These are phyloP conservation scores for Tremella mesenterica DNA, from an alignment of 768 basidiomycete species.

Conservation along the genomic window DNA sequence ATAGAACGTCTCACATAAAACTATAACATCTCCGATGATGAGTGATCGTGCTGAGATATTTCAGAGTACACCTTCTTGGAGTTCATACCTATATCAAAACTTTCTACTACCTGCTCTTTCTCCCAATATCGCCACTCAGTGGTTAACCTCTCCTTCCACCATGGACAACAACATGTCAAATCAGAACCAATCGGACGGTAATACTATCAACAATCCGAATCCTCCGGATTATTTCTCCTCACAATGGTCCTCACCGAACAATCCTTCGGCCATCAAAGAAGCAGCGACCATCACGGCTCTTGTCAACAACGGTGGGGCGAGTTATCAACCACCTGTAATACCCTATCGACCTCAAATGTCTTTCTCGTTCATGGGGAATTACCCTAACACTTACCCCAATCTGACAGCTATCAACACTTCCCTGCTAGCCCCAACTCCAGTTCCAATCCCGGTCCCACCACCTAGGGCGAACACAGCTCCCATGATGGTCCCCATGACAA, in stretches of 20 bases:
- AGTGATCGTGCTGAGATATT: no score
- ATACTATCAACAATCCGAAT: neutral
- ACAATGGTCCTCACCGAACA: neutral
- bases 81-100: constrained; percentile 37
- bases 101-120: constrained; percentile 30
- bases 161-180: neutral
- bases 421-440: neutral
- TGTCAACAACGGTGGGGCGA: neutral
- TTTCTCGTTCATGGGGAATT: constrained; percentile 2
- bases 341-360: neutral
- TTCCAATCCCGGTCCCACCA: neutral
- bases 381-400: neutral
- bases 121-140: constrained; percentile 14
- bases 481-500: neutral
- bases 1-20: no score
- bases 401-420: constrained; percentile 9
- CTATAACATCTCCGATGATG: no score
- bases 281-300: neutral
- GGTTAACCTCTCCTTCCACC: constrained; percentile 13
- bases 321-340: neutral
- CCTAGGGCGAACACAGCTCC: neutral
- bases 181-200: neutral
- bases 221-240: neutral
- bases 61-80: constrained; percentile 34
- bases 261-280: neutral